Evolutionary conservation across 495 filamentous ascomycete species (phyloP).

Genomic region (Corynascus novoguineensis): DNA sequence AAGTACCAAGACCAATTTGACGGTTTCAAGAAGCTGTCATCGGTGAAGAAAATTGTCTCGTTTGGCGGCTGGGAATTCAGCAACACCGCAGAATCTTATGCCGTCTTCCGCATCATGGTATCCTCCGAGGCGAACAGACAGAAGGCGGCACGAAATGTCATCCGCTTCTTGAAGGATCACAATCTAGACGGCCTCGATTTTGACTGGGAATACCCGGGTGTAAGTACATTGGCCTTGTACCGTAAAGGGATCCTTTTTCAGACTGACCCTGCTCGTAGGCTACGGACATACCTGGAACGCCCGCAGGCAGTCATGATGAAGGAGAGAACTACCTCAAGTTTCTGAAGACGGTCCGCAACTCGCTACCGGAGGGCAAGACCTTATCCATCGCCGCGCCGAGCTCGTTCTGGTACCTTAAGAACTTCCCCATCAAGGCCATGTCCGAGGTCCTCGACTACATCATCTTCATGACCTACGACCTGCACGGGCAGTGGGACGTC

Average conservation of each 20-base stretch:
- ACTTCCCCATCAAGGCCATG: conserved; percentile 19
- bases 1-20: conserved; percentile 16
- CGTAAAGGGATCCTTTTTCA: too few relatives aligned
- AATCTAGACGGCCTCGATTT: conserved; percentile 34
- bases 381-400: conserved; percentile 24
- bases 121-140: conserved; percentile 28
- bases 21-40: conserved; percentile 3
- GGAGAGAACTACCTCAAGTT: conserved; percentile 22
- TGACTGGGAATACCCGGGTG: conserved; percentile 42
- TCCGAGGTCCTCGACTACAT: conserved; percentile 26
- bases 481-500: conserved; percentile 26
- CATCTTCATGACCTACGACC: conserved; percentile 31
- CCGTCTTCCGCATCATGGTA: not conserved
- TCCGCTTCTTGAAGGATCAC: conserved; percentile 23
- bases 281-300: conserved; percentile 28
- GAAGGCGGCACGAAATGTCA: conserved; percentile 26
- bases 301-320: conserved; percentile 11
- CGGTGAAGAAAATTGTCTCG: conserved; percentile 29
- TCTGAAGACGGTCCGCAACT: conserved; percentile 15
- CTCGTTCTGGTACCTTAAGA: conserved; percentile 18
- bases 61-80: conserved; percentile 41
- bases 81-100: too few relatives aligned
- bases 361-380: conserved; percentile 16
- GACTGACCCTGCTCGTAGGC: conserved; percentile 6
- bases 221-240: not conserved